Evolutionary conservation across 495 filamentous ascomycete genomes (phyloP), one percentile per base, ranked within the genome.

Genomic region (Lophium mytilinum): DNA sequence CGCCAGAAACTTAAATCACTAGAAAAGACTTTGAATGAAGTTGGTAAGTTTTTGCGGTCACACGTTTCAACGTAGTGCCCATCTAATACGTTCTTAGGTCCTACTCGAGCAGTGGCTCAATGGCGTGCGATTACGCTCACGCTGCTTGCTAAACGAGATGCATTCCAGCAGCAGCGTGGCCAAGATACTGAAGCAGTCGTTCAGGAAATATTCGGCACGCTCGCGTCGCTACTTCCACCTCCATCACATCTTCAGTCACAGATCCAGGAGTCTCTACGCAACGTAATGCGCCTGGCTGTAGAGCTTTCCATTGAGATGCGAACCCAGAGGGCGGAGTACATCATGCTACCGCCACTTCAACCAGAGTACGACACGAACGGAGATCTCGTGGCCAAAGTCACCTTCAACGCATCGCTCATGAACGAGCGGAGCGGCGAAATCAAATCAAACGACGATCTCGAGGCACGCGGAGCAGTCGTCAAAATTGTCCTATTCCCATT

Each of bases 41-140:
- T 95, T 62, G 92, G 89, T 66, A 50, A 53, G 68, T 70, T 15
- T 4, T 19, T 17, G 2, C 12, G 6, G 3, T 8, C 42, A 6
- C 37, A 42, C 34, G 2, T 9, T 24, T 48, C 34, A 40, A 24
- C 50, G 3, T n/a, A 1, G 8, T 14, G 46, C 37, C n/a, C 6
- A 39, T 46, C 52, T 62, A 55, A 65, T 49, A 15, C 11, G 15
- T 14, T 9, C 15, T 6, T 34, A 69, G 69, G 73, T 14, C 85
- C 88, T 8, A 76, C 77, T 40, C 77, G 82, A 50, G 89, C 93
- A 9, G 89, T 98, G 15, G 87, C 91, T 53, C 89, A 94, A 71
- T 98, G 93, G 93, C 88, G 94, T 34, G 90, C 93, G 47, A 89
- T 89, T 14, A 97, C 94, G 2, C 78, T 98, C 9, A 95, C 88